A percentile compares a stretch with the other conserved stretches of the same genome.
phyloP scores from a whole-genome alignment of 164 flowering plant species.

The Aristolochia contorta region DNA sequence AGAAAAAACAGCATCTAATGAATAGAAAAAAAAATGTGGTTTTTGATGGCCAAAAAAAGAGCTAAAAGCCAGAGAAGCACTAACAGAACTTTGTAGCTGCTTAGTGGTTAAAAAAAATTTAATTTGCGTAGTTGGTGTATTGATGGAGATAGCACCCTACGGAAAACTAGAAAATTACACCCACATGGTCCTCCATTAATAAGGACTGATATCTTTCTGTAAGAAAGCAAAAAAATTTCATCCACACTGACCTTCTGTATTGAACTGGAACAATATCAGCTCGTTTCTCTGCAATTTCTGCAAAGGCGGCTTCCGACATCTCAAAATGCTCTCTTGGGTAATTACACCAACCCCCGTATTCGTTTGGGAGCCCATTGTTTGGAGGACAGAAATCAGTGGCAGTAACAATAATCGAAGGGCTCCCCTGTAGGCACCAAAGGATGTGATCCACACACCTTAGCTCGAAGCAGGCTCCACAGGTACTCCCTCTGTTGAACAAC shows the following conservation, averaged over 20 bases:
- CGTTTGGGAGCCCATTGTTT: slow-evolving; percentile 55
- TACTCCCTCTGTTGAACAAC: slow-evolving; percentile 59
- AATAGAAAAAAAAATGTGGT: too few species aligned
- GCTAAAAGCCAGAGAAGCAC: too few species aligned
- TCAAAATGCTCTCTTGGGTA: slow-evolving; percentile 68
- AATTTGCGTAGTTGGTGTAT: not conserved
- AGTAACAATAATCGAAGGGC: slow-evolving; percentile 56
- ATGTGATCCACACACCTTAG: slow-evolving; percentile 61
- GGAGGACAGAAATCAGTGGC: slow-evolving; percentile 85
- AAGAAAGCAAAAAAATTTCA: not conserved
- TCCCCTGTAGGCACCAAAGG: slow-evolving; percentile 60
- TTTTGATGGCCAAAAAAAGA: too few species aligned
- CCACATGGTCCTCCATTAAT: not conserved
- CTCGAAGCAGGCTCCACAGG: slow-evolving; percentile 71
- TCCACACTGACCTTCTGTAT: slow-evolving; percentile 37
- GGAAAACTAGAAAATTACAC: not conserved
- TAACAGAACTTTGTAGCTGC: not conserved
- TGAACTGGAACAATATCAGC: slow-evolving; percentile 74
- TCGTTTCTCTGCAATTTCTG: slow-evolving; percentile 38
- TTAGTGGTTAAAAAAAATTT: not conserved
- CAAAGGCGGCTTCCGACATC: slow-evolving; percentile 57
- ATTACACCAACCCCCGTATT: slow-evolving; percentile 89
- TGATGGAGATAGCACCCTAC: not conserved
- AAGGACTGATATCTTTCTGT: not conserved
- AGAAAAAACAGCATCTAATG: too few species aligned